Evolutionary conservation across 345 rosid species (phyloP).

Genomic region (Populus nigra): DNA sequence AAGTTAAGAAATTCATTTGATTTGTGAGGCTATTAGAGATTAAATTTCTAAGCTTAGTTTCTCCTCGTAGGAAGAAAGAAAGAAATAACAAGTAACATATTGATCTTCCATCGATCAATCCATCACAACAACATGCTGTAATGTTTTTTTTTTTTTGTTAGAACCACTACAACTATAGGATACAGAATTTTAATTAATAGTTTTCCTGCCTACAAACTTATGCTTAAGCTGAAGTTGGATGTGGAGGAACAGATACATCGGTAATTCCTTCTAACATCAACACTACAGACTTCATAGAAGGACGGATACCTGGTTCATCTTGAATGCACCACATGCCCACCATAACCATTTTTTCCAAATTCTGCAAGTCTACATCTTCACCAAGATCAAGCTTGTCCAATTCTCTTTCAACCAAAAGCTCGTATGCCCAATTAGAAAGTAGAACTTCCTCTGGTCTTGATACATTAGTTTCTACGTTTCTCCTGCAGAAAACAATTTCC

Average conservation of each 20-base stretch:
- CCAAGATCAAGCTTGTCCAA: conserved; percentile 2
- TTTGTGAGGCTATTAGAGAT: no score
- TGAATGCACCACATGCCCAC: conserved; percentile 21
- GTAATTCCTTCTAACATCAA: conserved; percentile 25
- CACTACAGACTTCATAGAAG: conserved; percentile 19
- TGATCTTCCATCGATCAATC: no score
- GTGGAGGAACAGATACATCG: conserved; percentile 16
- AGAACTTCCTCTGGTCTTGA: background rate
- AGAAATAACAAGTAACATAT: no score
- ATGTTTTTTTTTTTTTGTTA: background rate
- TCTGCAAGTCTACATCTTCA: conserved; percentile 6
- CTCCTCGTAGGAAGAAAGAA: no score
- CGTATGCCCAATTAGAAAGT: conserved; percentile 2
- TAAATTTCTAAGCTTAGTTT: no score
- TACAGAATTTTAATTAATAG: background rate
- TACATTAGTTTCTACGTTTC: conserved; percentile 3
- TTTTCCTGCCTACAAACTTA: background rate
- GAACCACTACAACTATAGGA: background rate
- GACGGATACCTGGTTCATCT: conserved; percentile 26
- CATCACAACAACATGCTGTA: background rate
- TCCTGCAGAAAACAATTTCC: conserved; percentile 22
- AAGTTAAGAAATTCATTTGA: no score
- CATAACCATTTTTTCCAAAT: conserved; percentile 23
- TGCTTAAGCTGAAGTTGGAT: background rate
- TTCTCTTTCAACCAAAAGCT: background rate